A percentile compares a stretch with the other conserved stretches of the same genome.
These are phyloP conservation scores for Boletus bicolor DNA, from an alignment of 768 basidiomycete species.

Conservation along the genomic window DNA sequence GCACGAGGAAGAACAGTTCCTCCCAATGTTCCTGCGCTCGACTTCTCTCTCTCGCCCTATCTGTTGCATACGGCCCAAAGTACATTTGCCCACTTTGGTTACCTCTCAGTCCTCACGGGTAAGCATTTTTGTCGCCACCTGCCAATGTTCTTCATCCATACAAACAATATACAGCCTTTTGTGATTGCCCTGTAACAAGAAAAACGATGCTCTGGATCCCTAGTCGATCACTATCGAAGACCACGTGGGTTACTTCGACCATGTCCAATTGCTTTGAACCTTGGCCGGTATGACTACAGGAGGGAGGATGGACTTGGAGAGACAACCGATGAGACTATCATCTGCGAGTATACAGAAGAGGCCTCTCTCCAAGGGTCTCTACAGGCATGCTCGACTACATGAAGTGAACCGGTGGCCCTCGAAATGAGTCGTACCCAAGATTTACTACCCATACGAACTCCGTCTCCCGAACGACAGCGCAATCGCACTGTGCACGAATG, in stretches of 20 bases:
- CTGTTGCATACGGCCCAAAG: slow-evolving; percentile 16
- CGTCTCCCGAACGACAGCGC: slow-evolving; percentile 35
- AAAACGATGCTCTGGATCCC: slow-evolving; percentile 39
- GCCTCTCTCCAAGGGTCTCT: slow-evolving; percentile 37
- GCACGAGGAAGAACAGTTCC: slow-evolving; percentile 16
- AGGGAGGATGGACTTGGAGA: slow-evolving; percentile 42
- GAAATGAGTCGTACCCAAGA: slow-evolving; percentile 43
- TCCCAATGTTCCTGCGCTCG: slow-evolving; percentile 21
- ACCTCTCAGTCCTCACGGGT: slow-evolving; percentile 36
- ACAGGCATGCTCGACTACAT: slow-evolving; percentile 39
- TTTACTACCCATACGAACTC: slow-evolving; percentile 45
- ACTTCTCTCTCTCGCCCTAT: slow-evolving; percentile 11
- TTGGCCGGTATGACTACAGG: slow-evolving; percentile 42
- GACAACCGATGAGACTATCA: slow-evolving; percentile 34
- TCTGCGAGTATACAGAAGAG: slow-evolving; percentile 44
- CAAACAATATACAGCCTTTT: slow-evolving; percentile 28
- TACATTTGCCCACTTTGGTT: slow-evolving; percentile 44
- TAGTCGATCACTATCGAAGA: slow-evolving; percentile 39
- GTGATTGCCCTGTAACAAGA: slow-evolving; percentile 29
- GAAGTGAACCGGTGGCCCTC: slow-evolving; percentile 38
- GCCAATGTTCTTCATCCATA: neutral
- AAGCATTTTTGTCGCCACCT: neutral
- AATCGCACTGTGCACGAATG: slow-evolving; percentile 35
- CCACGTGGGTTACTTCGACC: slow-evolving; percentile 31
- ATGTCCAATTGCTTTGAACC: neutral